A percentile compares a stretch with the other conserved stretches of the same genome.
These are phyloP conservation scores for Syncephalastrum monosporum DNA, from an alignment of 371 early-diverging fungal genomes.

Conservation along the genomic window DNA sequence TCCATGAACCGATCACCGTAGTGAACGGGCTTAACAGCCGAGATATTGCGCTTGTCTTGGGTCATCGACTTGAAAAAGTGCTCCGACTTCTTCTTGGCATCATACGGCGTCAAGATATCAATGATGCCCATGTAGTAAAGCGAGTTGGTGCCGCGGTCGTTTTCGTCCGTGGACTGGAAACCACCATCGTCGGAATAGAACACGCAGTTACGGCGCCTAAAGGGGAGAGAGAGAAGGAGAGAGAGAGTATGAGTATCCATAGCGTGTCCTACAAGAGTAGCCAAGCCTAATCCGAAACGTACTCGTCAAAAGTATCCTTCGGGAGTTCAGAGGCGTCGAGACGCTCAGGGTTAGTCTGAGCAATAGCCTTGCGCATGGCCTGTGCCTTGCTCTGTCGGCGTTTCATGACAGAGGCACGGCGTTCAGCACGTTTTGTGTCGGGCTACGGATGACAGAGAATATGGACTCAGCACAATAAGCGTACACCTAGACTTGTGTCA, in stretches of 20 bases:
- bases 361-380: conserved; percentile 72
- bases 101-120: conserved; percentile 97
- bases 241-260: conserved; percentile 1
- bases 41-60: conserved; percentile 79
- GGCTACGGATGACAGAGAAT: conserved; percentile 21
- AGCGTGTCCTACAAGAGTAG: neutral
- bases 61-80: conserved; percentile 84
- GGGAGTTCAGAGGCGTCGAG: conserved; percentile 58
- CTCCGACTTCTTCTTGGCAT: conserved; percentile 85
- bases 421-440: conserved; percentile 52
- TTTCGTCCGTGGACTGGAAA: conserved; percentile 77
- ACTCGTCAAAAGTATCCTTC: conserved; percentile 46
- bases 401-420: conserved; percentile 36
- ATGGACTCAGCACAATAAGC: conserved; percentile 18
- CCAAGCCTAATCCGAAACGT: conserved; percentile 7
- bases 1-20: conserved; percentile 89
- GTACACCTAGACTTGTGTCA: conserved; percentile 53
- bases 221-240: neutral
- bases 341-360: conserved; percentile 69
- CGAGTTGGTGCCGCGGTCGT: conserved; percentile 63
- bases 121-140: conserved; percentile 96
- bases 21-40: conserved; percentile 86
- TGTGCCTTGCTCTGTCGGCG: conserved; percentile 67
- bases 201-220: conserved; percentile 66
- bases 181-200: conserved; percentile 95